Conservation (phyloP, 176 grass and related monocot species). For the Eremochloa ophiuroides region DNA sequence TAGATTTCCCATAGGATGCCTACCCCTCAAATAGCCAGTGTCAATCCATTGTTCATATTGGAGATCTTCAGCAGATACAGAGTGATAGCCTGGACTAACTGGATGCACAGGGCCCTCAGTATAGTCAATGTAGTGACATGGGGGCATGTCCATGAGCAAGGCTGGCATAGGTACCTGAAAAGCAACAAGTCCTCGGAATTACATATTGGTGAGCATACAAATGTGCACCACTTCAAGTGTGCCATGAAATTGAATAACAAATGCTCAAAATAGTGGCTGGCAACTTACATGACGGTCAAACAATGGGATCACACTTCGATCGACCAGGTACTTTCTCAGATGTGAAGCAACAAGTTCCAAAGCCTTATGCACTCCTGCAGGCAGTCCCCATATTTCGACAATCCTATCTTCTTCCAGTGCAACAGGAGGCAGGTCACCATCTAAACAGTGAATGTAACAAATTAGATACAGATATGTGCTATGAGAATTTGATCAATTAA, state of each 20-base stretch:
- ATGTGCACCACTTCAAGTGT: not conserved
- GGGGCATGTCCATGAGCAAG: constrained; percentile 26
- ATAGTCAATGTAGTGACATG: constrained; percentile 25
- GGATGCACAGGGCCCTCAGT: constrained; percentile 4
- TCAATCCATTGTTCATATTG: constrained; percentile 36
- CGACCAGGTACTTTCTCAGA: constrained; percentile 66
- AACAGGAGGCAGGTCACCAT: constrained; percentile 46
- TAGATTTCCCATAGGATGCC: constrained; percentile 11
- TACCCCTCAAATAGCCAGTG: constrained; percentile 22
- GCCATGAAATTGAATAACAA: not conserved
- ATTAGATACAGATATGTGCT: constrained; percentile 21
- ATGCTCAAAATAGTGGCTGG: not conserved
- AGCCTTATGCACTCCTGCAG: constrained; percentile 40
- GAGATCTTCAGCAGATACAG: constrained; percentile 12
- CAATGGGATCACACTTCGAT: constrained; percentile 58
- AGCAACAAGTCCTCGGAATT: not conserved
- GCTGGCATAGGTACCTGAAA: constrained; percentile 18
- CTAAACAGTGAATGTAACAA: constrained; percentile 27
- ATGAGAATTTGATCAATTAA: constrained; percentile 7
- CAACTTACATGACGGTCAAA: constrained; percentile 48
- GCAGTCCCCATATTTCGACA: constrained; percentile 58
- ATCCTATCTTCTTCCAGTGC: constrained; percentile 60
- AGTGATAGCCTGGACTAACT: constrained; percentile 38
- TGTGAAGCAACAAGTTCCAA: constrained; percentile 61
- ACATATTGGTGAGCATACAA: constrained; percentile 9